Conservation (phyloP, 768 basidiomycete genomes). For the Suillus discolor region DNA sequence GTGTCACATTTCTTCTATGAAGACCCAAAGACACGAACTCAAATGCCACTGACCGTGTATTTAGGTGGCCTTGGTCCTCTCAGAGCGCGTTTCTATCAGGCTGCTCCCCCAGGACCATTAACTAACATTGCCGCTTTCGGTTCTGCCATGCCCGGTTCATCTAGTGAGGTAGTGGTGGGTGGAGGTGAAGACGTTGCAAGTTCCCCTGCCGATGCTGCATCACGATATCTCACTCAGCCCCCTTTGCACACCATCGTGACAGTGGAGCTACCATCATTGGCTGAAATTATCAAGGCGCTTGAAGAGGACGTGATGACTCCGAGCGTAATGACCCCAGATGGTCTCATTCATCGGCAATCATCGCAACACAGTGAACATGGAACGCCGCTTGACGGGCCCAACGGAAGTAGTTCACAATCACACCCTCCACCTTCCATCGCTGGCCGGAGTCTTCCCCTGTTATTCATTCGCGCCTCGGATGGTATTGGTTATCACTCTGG, state of each 20-base stretch:
- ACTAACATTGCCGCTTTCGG: conserved; percentile 65
- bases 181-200: conserved; percentile 24
- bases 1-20: conserved; percentile 89
- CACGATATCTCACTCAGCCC: conserved; percentile 54
- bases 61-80: conserved; percentile 90
- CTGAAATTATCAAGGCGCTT: conserved; percentile 76
- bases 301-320: conserved; percentile 66
- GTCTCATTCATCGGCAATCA: conserved; percentile 18
- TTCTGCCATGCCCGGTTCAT: conserved; percentile 44
- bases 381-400: conserved; percentile 30
- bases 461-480: conserved; percentile 81
- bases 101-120: conserved; percentile 67
- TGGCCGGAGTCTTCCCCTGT: conserved; percentile 71
- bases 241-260: conserved; percentile 79
- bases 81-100: conserved; percentile 73
- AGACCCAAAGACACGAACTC: conserved; percentile 62
- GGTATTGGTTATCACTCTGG: conserved; percentile 92
- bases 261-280: conserved; percentile 80
- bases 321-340: conserved; percentile 36
- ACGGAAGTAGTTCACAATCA: conserved; percentile 23
- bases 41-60: conserved; percentile 83
- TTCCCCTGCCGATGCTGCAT: conserved; percentile 22
- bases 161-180: conserved; percentile 29
- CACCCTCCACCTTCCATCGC: conserved; percentile 53
- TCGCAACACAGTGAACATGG: conserved; percentile 39